A percentile compares a stretch with the other conserved stretches of the same genome.
Conservation (phyloP, 768 basidiomycete species). For the Termitomyces sp. region DNA sequence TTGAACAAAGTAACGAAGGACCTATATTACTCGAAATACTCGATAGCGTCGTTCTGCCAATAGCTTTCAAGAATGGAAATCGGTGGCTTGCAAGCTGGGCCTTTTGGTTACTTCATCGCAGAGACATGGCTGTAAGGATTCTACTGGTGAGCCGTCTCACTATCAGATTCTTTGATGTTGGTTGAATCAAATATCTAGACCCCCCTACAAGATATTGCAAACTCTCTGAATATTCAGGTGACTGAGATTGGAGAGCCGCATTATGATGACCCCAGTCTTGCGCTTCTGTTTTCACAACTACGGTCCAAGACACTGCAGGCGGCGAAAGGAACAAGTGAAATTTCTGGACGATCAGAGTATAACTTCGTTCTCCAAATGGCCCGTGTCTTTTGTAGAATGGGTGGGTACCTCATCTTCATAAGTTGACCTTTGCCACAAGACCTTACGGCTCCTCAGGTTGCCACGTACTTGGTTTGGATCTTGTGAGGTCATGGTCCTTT, state of each 20-base stretch:
- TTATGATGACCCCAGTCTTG: conserved; percentile 92
- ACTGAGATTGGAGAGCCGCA: conserved; percentile 75
- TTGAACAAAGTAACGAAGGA: conserved; percentile 80
- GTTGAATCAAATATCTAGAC: conserved; percentile 37
- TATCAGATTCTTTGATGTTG: neutral
- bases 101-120: conserved; percentile 87
- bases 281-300: conserved; percentile 84
- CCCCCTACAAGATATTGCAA: conserved; percentile 69
- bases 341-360: conserved; percentile 84
- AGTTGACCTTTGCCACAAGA: neutral
- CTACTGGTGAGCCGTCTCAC: conserved; percentile 58
- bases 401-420: conserved; percentile 38
- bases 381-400: conserved; percentile 92
- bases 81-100: conserved; percentile 95
- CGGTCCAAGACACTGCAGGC: conserved; percentile 90
- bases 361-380: conserved; percentile 95
- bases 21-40: conserved; percentile 70
- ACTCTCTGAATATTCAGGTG: conserved; percentile 46
- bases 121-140: conserved; percentile 87
- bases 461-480: conserved; percentile 85
- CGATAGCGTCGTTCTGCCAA: conserved; percentile 70
- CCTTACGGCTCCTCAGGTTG: conserved; percentile 53
- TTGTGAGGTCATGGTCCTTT: conserved; percentile 90
- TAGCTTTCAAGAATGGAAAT: conserved; percentile 83
- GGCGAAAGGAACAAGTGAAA: conserved; percentile 87